phyloP scores from a whole-genome alignment of 176 grass and related monocot species.

The Hsuehochloa calcarea region DNA sequence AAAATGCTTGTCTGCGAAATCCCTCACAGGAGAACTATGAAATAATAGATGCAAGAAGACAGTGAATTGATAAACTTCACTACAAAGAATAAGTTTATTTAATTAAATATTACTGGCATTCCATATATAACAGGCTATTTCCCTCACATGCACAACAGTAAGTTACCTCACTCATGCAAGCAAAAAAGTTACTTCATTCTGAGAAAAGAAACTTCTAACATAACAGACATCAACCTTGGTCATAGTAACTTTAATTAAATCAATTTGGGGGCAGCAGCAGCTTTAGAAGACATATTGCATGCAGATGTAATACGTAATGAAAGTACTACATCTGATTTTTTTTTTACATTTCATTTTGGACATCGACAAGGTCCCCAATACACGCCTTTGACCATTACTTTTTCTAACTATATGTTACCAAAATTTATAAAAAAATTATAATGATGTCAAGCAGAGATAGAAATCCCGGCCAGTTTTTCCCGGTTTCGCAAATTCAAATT shows the following conservation, averaged over 20 bases:
- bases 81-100: background rate
- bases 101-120: background rate
- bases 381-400: too few relatives aligned
- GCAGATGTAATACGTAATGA: background rate
- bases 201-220: constrained; percentile 1
- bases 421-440: too few relatives aligned
- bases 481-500: too few relatives aligned
- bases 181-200: background rate
- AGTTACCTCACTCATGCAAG: background rate
- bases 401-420: too few relatives aligned
- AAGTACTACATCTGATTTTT: too few relatives aligned
- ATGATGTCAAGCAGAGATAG: too few relatives aligned
- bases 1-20: background rate
- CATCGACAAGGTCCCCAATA: too few relatives aligned
- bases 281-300: background rate
- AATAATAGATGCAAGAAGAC: background rate
- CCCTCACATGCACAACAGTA: background rate
- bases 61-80: background rate
- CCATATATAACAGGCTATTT: background rate
- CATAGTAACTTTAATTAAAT: background rate
- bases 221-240: background rate
- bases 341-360: too few relatives aligned
- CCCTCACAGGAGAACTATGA: background rate
- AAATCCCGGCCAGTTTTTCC: too few relatives aligned
- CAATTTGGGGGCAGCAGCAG: too few relatives aligned